Evolutionary conservation across 441 rosid genomes (phyloP).

Genomic region (Gossypium gossypioides): DNA sequence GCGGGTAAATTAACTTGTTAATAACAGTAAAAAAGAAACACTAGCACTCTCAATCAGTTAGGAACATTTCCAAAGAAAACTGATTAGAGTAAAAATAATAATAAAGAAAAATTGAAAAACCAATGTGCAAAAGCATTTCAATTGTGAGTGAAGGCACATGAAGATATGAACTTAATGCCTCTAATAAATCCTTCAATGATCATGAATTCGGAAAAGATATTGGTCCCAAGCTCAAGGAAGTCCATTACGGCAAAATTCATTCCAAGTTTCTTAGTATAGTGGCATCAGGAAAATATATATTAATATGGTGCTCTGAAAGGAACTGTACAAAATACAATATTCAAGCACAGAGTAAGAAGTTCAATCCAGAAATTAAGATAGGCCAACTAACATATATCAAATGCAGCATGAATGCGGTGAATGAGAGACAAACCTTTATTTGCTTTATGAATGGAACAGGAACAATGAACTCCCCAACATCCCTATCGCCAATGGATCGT

Average conservation of each 20-base stretch:
- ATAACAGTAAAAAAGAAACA: background rate
- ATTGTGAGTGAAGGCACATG: background rate
- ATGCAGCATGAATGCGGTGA: background rate
- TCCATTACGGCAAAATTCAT: background rate
- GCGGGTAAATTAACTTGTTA: background rate
- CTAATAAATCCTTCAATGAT: background rate
- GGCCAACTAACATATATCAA: background rate
- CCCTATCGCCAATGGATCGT: slow-evolving; percentile 93
- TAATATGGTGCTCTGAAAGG: background rate
- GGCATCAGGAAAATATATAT: background rate
- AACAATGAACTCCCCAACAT: slow-evolving; percentile 91
- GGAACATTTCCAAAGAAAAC: background rate
- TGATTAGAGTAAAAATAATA: background rate
- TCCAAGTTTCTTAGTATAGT: background rate
- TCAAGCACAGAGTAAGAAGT: background rate
- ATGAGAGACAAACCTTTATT: slow-evolving; percentile 64
- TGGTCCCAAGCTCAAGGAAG: background rate
- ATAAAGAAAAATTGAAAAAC: background rate
- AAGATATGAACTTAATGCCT: background rate
- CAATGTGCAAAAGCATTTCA: background rate
- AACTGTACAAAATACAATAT: background rate
- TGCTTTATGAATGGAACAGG: slow-evolving; percentile 97
- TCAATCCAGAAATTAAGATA: slow-evolving; percentile 7
- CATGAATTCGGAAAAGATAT: background rate
- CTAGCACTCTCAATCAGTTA: background rate